These are phyloP conservation scores for Arabidopsis arenosa DNA, from an alignment of 345 rosid genomes.

Conservation along the genomic window DNA sequence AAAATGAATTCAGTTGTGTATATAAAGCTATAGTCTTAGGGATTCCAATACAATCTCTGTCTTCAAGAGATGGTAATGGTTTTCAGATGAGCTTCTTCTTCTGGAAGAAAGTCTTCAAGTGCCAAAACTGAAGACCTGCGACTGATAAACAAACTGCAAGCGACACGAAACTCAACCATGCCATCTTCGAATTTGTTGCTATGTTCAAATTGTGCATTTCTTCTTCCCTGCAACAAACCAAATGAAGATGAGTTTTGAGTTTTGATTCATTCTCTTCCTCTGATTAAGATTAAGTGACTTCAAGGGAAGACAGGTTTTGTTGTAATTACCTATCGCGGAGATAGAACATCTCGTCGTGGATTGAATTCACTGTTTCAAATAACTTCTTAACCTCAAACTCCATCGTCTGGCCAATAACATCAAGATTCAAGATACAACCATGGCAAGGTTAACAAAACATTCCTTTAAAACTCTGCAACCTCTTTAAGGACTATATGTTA, in stretches of 20 bases:
- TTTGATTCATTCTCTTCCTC: background rate
- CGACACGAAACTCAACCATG: slow-evolving; percentile 62
- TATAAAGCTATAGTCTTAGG: background rate
- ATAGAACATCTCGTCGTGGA: slow-evolving; percentile 85
- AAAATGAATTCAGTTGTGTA: slow-evolving; percentile 13
- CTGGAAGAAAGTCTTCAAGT: slow-evolving; percentile 84
- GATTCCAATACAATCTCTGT: background rate
- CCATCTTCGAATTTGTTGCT: slow-evolving; percentile 73
- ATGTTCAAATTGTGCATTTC: slow-evolving; percentile 84
- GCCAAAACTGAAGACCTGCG: slow-evolving; percentile 81
- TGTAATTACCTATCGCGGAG: slow-evolving; percentile 79
- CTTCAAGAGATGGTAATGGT: background rate
- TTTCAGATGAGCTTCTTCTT: slow-evolving; percentile 79
- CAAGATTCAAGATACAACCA: slow-evolving; percentile 26
- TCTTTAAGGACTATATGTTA: background rate
- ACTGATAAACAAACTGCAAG: slow-evolving; percentile 71
- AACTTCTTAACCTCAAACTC: slow-evolving; percentile 82
- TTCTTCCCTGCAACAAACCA: slow-evolving; percentile 60
- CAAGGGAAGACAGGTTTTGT: background rate
- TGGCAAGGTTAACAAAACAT: slow-evolving; percentile 11
- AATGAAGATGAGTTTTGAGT: background rate
- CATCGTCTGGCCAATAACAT: slow-evolving; percentile 62
- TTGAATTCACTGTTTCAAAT: slow-evolving; percentile 63
- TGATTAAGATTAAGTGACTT: background rate
- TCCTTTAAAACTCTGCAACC: slow-evolving; percentile 9